Percentiles rank a stretch among this genome's conserved stretches.
Evolutionary conservation across 257 asterid species (phyloP).

Genomic region (Nicotiana noctiflora): DNA sequence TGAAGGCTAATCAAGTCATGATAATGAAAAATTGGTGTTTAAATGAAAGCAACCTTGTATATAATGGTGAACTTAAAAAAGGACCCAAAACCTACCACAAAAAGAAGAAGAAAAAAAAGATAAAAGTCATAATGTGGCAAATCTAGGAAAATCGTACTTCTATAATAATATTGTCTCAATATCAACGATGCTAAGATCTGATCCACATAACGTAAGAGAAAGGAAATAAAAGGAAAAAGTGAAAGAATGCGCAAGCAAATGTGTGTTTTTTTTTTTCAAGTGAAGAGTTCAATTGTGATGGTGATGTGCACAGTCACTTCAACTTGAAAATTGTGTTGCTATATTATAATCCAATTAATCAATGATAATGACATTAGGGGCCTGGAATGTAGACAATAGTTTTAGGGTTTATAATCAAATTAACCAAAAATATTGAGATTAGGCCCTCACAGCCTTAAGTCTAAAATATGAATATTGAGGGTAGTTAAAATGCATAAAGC

Average conservation of each 20-base stretch:
- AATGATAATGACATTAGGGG: background rate
- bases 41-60: slow-evolving; percentile 23
- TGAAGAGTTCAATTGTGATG: background rate
- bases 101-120: background rate
- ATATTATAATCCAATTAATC: background rate
- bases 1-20: slow-evolving; percentile 21
- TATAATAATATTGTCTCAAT: slow-evolving; percentile 24
- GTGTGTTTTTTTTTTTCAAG: background rate
- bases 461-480: background rate
- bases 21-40: slow-evolving; percentile 5
- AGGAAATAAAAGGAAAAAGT: background rate
- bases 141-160: slow-evolving; percentile 27
- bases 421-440: background rate
- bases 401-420: background rate
- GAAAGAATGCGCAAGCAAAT: background rate
- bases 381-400: background rate
- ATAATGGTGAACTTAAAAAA: background rate
- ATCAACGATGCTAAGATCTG: slow-evolving; percentile 26
- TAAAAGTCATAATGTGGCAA: slow-evolving; percentile 14
- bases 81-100: slow-evolving; percentile 26
- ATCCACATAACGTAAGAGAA: slow-evolving; percentile 28
- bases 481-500: background rate
- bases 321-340: background rate
- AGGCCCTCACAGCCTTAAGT: background rate
- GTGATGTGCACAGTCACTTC: slow-evolving; percentile 2